A percentile compares a stretch with the other conserved stretches of the same genome.
Evolutionary conservation across 2,329 filamentous ascomycete genomes (phyloP).

Genomic region (Fusarium neocosmosporiellum): DNA sequence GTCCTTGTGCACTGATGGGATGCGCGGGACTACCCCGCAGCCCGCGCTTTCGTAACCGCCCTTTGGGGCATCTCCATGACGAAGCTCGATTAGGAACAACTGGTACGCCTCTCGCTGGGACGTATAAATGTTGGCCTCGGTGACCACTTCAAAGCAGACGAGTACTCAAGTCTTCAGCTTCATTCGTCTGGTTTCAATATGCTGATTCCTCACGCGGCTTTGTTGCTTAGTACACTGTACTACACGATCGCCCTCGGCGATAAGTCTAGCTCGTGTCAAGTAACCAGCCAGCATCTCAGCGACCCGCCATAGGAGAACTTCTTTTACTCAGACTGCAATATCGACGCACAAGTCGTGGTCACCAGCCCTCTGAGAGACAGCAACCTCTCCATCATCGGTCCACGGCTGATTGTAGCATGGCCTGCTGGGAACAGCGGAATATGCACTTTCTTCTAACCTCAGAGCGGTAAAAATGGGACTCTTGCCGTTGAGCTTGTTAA

Average conservation of each 20-base stretch:
- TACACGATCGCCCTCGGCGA: not conserved
- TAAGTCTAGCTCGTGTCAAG: not conserved
- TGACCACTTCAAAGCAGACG: no score
- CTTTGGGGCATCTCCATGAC: no score
- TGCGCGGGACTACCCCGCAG: no score
- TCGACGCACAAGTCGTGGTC: slow-evolving; percentile 68
- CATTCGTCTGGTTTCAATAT: not conserved
- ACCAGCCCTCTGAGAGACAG: slow-evolving; percentile 68
- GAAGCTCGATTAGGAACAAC: no score
- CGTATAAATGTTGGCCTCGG: no score
- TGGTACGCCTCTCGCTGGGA: no score
- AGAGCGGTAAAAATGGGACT: slow-evolving; percentile 63
- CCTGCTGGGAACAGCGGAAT: slow-evolving; percentile 73
- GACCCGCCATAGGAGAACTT: slow-evolving; percentile 73
- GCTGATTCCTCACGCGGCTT: not conserved
- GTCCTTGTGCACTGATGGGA: no score
- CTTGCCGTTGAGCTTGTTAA: slow-evolving; percentile 65
- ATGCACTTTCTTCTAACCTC: slow-evolving; percentile 66
- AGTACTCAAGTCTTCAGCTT: no score
- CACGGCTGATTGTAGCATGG: slow-evolving; percentile 70
- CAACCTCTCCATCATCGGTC: slow-evolving; percentile 65
- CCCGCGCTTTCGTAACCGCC: no score
- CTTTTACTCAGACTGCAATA: slow-evolving; percentile 73
- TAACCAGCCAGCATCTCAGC: slow-evolving; percentile 49
- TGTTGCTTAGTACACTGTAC: not conserved